phyloP scores from a whole-genome alignment of 345 rosid species.

The Sisymbrium altissimum region DNA sequence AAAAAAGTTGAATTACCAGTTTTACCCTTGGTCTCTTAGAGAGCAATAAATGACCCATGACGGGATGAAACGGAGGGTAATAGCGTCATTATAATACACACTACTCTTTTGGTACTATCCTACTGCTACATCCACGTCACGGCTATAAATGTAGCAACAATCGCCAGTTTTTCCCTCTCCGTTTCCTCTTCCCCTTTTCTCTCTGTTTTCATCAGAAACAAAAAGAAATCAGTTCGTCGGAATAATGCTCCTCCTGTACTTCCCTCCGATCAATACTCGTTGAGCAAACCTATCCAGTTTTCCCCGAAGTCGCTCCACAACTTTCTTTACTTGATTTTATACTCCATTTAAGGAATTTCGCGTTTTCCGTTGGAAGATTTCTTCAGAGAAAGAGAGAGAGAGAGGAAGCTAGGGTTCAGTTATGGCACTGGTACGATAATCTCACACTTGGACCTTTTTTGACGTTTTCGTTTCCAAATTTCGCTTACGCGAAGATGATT shows the following conservation, averaged over 20 bases:
- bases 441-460: neutral
- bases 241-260: neutral
- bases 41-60: neutral
- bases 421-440: constrained; percentile 47
- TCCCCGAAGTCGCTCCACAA: too few species aligned
- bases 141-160: constrained; percentile 10
- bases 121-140: constrained; percentile 18
- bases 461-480: neutral
- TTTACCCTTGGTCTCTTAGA: neutral
- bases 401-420: constrained; percentile 32
- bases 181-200: neutral
- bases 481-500: neutral
- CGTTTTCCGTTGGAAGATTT: neutral
- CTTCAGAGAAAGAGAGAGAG: constrained; percentile 6
- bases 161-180: constrained; percentile 3
- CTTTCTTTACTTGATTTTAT: neutral
- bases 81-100: neutral
- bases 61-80: neutral
- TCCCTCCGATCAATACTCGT: neutral
- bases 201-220: neutral
- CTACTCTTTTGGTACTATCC: neutral
- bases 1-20: neutral
- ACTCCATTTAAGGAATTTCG: neutral
- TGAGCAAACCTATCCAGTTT: neutral
- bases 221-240: constrained; percentile 9